These are phyloP conservation scores for Plasmopara muralis DNA, from an alignment of 352 stramenopile species.

Conservation along the genomic window DNA sequence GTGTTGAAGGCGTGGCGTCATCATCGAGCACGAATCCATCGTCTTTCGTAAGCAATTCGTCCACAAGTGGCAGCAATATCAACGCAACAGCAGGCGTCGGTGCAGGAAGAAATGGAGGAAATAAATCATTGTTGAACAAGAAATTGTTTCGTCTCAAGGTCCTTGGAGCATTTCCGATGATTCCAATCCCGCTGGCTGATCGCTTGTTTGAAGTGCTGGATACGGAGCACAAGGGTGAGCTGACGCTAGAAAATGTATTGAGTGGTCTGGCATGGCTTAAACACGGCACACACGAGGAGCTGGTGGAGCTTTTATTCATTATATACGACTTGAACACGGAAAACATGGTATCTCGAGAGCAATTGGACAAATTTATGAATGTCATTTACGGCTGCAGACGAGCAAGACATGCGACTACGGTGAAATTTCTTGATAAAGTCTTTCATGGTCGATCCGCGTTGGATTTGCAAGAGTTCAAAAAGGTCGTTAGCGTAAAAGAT, in stretches of 20 bases:
- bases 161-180: conserved; percentile 66
- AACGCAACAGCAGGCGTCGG: conserved; percentile 8
- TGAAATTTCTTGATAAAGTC: conserved; percentile 51
- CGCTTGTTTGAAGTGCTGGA: conserved; percentile 82
- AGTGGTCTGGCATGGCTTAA: conserved; percentile 70
- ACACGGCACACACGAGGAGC: conserved; percentile 63
- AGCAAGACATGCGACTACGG: conserved; percentile 33
- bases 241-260: conserved; percentile 60
- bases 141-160: conserved; percentile 79
- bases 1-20: conserved; percentile 25
- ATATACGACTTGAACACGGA: conserved; percentile 78
- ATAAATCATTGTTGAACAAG: conserved; percentile 38
- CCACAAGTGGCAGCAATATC: conserved; percentile 16
- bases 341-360: conserved; percentile 55
- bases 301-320: conserved; percentile 70
- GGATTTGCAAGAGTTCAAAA: conserved; percentile 57
- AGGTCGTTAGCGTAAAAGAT: conserved; percentile 50
- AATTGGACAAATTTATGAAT: conserved; percentile 78
- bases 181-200: conserved; percentile 76
- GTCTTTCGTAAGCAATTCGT: conserved; percentile 12
- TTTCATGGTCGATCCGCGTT: conserved; percentile 41
- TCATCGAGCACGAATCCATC: conserved; percentile 5
- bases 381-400: conserved; percentile 70
- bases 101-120: conserved; percentile 3
- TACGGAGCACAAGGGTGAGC: conserved; percentile 47